Base-by-base conservation (phyloP, 306 rosid genomes). In the Oemleria cerasiformis region DNA sequence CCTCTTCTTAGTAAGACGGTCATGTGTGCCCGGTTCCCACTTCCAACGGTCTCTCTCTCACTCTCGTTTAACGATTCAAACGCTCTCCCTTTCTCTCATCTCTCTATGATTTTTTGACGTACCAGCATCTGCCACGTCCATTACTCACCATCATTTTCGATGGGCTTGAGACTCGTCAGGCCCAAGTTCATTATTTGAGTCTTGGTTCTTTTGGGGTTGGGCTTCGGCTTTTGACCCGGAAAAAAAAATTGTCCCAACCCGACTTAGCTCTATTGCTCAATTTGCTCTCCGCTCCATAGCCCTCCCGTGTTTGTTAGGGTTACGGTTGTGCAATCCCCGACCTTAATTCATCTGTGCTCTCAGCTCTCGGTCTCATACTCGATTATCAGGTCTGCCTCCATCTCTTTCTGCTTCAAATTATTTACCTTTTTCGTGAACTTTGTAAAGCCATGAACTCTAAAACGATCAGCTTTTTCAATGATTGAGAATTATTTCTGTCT, bases 21-120 rank as follows among this genome's bases (percentile, higher is more conserved):
- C 90, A 68, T 81, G 84, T 82, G 93, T 36, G 42, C 44, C 74
- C 20, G 11, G 39, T 39, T 41, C 53, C 39, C 63, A 21, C 15
- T 14, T 68, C 34, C 78, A 84, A 80, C 87, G 83, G 76, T 75
- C 78, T 72, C 59, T 71, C 55, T 75, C 70, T 4, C 38, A 8
- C 66, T 30, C 25, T 51, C 9, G 11, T 16, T 7, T 19, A 76
- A 60, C 75, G 73, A 66, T 67, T 81, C 75, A 68, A 74, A 45
- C 68, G 8, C 56, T 9, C 36, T 51, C 54, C 12, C 55, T 55
- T 14, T 6, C 34, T 3, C 19, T 36, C n/a, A n/a, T n/a, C 30
- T 30, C 9, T 39, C 41, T 8, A 17, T 38, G 82, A 84, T 81
- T 71, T 72, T 67, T 8, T 13, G 11, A 42, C 77, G 34, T 45